A percentile compares a stretch with the other conserved stretches of the same genome.
Conservation (phyloP, 2,329 filamentous ascomycete species). For the Stachybotrys chlorohalonatus region DNA sequence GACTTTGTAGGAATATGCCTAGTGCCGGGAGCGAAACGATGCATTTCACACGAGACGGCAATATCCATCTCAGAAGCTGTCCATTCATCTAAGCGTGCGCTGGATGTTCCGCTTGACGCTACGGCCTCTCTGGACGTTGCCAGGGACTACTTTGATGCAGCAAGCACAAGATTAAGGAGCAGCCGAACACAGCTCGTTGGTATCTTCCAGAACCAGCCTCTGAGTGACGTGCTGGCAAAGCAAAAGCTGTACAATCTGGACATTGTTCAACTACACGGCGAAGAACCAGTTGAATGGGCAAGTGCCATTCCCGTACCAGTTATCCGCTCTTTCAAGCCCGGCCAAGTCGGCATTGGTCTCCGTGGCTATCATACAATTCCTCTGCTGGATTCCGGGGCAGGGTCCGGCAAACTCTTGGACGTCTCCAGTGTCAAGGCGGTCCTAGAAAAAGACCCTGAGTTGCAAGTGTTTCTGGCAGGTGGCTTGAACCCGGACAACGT, state of each 20-base stretch:
- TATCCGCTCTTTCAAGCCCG: constrained; percentile 74
- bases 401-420: constrained; percentile 73
- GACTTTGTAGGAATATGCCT: constrained; percentile 92
- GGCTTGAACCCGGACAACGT: constrained; percentile 79
- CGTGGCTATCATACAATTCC: constrained; percentile 78
- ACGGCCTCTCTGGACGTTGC: constrained; percentile 22
- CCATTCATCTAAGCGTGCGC: constrained; percentile 52
- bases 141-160: constrained; percentile 63
- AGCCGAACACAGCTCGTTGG: constrained; percentile 72
- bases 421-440: constrained; percentile 57
- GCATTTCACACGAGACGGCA: constrained; percentile 69
- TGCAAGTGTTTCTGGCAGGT: constrained; percentile 75
- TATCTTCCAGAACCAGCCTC: constrained; percentile 85
- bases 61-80: constrained; percentile 72
- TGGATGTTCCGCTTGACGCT: constrained; percentile 21
- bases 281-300: constrained; percentile 89
- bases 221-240: constrained; percentile 72
- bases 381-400: constrained; percentile 78
- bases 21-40: constrained; percentile 71
- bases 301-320: constrained; percentile 85
- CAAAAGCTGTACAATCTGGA: constrained; percentile 72
- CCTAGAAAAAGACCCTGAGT: constrained; percentile 57
- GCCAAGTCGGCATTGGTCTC: constrained; percentile 58
- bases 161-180: constrained; percentile 37
- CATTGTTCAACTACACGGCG: constrained; percentile 85